Conservation (phyloP, 2,329 filamentous ascomycete species). For the Botrytis cinerea region DNA sequence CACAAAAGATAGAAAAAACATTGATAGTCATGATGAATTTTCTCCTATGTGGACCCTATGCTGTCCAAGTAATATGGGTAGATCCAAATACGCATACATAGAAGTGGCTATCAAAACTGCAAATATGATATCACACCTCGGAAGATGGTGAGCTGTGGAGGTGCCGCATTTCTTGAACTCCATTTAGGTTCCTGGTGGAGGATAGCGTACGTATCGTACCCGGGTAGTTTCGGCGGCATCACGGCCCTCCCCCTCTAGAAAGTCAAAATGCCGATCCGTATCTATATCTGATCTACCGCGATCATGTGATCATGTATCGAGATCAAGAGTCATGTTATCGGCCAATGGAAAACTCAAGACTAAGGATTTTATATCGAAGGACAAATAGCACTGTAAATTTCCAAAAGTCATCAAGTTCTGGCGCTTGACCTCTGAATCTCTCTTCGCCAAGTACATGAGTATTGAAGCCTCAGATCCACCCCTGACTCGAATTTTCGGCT, state of each 20-base stretch:
- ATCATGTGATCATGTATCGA: slow-evolving; percentile 13
- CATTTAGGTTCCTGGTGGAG: slow-evolving; percentile 11
- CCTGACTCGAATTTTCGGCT: slow-evolving; percentile 3
- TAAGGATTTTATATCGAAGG: too few relatives aligned
- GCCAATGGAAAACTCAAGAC: neutral
- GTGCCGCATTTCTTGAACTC: neutral
- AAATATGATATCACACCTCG: slow-evolving; percentile 23
- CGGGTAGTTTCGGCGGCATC: slow-evolving; percentile 21
- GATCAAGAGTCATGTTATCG: slow-evolving; percentile 1
- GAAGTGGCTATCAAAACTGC: neutral
- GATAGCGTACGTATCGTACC: slow-evolving; percentile 1
- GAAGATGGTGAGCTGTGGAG: slow-evolving; percentile 16
- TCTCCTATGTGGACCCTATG: neutral
- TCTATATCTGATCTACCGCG: neutral
- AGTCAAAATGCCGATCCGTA: neutral
- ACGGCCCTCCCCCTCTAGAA: slow-evolving; percentile 18
- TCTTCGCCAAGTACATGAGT: neutral
- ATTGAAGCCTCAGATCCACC: neutral
- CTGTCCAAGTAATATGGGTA: slow-evolving; percentile 15
- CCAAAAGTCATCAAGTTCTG: neutral
- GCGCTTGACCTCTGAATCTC: neutral
- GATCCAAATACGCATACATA: neutral
- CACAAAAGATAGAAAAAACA: slow-evolving; percentile 17
- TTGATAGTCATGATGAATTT: slow-evolving; percentile 22
- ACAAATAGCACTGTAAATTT: neutral